A percentile compares a stretch with the other conserved stretches of the same genome.
Conservation (phyloP, 345 rosid species). For the Psidium friedrichsthalianum region DNA sequence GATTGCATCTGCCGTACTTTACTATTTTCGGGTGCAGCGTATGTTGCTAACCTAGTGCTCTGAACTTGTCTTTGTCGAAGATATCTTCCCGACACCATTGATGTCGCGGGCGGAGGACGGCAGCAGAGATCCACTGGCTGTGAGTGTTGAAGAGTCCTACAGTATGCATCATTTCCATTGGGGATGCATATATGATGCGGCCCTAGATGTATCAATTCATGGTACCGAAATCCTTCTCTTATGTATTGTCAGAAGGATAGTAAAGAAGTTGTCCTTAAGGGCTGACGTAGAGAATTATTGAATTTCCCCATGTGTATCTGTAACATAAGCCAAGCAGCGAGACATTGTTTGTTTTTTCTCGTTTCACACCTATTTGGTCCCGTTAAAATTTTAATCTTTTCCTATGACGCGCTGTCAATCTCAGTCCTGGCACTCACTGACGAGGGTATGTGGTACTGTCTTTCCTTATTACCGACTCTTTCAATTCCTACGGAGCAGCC, state of each 20-base stretch:
- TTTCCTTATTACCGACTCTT: neutral
- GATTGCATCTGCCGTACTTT: accelerated
- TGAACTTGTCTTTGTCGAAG: slow-evolving; percentile 18
- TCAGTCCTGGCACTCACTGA: neutral
- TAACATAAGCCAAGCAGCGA: neutral
- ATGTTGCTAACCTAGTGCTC: neutral
- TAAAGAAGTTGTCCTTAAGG: neutral
- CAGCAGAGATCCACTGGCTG: slow-evolving; percentile 68
- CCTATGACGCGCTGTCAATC: neutral
- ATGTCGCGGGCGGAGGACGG: slow-evolving; percentile 42
- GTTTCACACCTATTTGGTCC: neutral
- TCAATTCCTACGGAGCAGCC: neutral
- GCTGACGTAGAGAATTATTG: neutral
- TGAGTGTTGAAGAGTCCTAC: slow-evolving; percentile 31
- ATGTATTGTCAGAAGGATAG: neutral
- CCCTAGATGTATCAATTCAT: neutral
- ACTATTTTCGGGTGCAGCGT: neutral
- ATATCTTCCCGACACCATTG: slow-evolving; percentile 70
- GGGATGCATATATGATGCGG: neutral
- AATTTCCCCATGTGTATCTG: neutral
- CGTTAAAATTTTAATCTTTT: neutral
- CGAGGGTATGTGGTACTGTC: neutral
- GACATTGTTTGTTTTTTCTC: neutral
- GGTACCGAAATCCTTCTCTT: neutral
- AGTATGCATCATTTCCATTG: neutral